Evolutionary conservation across 352 stramenopile species (phyloP).

Genomic region (Lagenidium giganteum): DNA sequence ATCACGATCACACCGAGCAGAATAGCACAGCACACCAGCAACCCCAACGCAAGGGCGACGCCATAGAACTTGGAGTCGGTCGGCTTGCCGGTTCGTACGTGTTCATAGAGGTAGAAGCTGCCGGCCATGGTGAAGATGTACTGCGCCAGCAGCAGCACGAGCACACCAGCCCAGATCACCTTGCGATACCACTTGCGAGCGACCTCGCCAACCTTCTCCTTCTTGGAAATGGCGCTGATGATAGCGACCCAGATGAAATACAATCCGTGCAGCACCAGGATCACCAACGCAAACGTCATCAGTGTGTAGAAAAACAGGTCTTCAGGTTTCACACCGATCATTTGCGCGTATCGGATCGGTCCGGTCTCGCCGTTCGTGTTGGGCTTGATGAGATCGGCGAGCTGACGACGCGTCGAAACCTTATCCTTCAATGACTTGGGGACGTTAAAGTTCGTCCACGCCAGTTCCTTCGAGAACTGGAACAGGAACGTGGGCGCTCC

Average conservation of each 20-base stretch:
- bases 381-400: slow-evolving; percentile 13
- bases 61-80: slow-evolving; percentile 30
- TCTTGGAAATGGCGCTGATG: slow-evolving; percentile 40
- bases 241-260: slow-evolving; percentile 60
- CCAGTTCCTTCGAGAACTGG: slow-evolving; percentile 76
- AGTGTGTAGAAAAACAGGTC: slow-evolving; percentile 84
- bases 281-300: slow-evolving; percentile 45
- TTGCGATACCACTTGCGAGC: slow-evolving; percentile 73
- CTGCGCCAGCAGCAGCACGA: slow-evolving; percentile 71
- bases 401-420: slow-evolving; percentile 3
- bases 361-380: slow-evolving; percentile 43
- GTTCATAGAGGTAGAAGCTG: slow-evolving; percentile 64
- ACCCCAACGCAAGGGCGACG: slow-evolving; percentile 38
- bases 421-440: slow-evolving; percentile 36
- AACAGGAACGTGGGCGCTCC: slow-evolving; percentile 73
- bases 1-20: slow-evolving; percentile 70
- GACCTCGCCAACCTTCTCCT: slow-evolving; percentile 51
- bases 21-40: no score
- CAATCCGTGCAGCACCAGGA: slow-evolving; percentile 54
- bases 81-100: slow-evolving; percentile 22
- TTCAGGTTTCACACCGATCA: slow-evolving; percentile 55
- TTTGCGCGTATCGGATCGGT: slow-evolving; percentile 58
- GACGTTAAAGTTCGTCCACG: slow-evolving; percentile 87
- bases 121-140: slow-evolving; percentile 87
- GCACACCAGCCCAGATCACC: slow-evolving; percentile 66